These are phyloP conservation scores for Hysterangium stoloniferum DNA, from an alignment of 768 basidiomycete species.

Conservation along the genomic window DNA sequence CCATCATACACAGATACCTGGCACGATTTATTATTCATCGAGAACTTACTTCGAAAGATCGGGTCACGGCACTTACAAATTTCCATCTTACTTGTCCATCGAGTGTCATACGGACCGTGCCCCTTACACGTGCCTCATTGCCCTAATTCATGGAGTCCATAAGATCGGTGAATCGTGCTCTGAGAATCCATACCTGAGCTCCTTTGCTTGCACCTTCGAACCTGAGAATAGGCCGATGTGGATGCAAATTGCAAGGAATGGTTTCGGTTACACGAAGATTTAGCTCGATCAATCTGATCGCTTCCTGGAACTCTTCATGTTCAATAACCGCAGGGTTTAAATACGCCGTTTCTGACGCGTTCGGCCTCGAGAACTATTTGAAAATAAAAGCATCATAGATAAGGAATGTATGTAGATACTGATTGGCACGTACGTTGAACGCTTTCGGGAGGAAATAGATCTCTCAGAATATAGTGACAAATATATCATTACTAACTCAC, in stretches of 20 bases:
- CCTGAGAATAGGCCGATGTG: constrained; percentile 13
- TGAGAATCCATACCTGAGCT: not conserved
- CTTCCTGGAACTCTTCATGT: constrained; percentile 52
- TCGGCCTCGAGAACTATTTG: constrained; percentile 10
- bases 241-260: not conserved
- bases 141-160: constrained; percentile 6
- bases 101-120: constrained; percentile 40
- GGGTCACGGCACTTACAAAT: constrained; percentile 39
- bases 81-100: constrained; percentile 46
- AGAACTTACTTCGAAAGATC: constrained; percentile 7
- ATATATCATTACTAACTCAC: constrained; percentile 23
- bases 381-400: not conserved
- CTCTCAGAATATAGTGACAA: not conserved
- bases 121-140: constrained; percentile 39
- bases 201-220: constrained; percentile 13
- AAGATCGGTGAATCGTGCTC: not conserved
- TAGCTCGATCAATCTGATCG: constrained; percentile 54
- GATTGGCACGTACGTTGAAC: constrained; percentile 24
- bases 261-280: constrained; percentile 39
- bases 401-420: constrained; percentile 8
- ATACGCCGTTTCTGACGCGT: constrained; percentile 26
- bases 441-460: constrained; percentile 15
- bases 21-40: constrained; percentile 14
- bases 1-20: constrained; percentile 49
- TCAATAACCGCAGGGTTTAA: constrained; percentile 44